Evolutionary conservation across 768 basidiomycete genomes (phyloP), one percentile per base, ranked within the genome.

Genomic region (Kwoniella pini): DNA sequence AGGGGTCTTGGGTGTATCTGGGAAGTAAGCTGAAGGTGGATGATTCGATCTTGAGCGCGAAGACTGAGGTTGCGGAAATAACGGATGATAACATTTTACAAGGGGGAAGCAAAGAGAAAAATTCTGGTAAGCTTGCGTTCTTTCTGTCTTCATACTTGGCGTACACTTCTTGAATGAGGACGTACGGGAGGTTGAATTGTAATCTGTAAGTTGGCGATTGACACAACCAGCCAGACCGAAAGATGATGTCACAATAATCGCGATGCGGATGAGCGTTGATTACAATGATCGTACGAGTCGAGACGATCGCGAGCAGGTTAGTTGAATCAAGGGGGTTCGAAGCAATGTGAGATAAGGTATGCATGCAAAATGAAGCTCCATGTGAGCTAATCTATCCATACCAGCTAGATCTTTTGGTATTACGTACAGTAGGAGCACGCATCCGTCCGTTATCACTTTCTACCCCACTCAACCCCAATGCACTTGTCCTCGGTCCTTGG

Each of bases 161-260:
- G 54, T 17, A 50, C 52, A 19, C 40, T 53, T 28, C 31, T 45
- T 54, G 33, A 46, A 24, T 12, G n/a, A 40, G 27, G 43, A 75
- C 73, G 54, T 50, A 75, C 73, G 21, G 73, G 73, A 60, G 73
- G 70, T 52, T 75, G 73, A n/a, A 75, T 48, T 12, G 46, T 75
- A 44, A 75, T 75, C 73, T 75, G 44, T 24, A 11, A 26, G n/a
- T 36, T 7, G 33, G 7, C 33, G 33, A 7, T 7, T 7, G 33
- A 7, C 33, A 36, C 15, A 36, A 15, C 33, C 33, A 15, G 7
- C 33, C 7, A 7, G 33, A 36, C n/a, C n/a, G n/a, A n/a, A n/a
- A n/a, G n/a, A n/a, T n/a, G n/a, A n/a, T n/a, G n/a, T n/a, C n/a
- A n/a, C n/a, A n/a, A n/a, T n/a, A n/a, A n/a, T n/a, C n/a, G n/a